These are phyloP conservation scores for Solanum boliviense DNA, from an alignment of 257 asterid species.

Conservation along the genomic window DNA sequence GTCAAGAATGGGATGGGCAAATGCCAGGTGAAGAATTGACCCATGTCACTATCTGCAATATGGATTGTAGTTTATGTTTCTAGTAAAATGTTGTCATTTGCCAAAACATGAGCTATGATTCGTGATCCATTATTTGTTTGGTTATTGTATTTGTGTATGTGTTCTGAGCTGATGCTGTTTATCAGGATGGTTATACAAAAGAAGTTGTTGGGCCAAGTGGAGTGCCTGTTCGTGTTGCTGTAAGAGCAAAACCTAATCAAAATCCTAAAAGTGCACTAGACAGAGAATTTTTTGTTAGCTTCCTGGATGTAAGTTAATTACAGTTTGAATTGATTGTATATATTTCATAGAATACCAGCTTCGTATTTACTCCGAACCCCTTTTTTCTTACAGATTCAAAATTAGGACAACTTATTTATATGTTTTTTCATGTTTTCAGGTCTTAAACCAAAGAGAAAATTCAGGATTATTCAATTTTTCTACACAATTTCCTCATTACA, in stretches of 20 bases:
- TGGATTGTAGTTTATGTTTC: neutral
- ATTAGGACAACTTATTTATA: neutral
- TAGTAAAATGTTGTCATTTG: neutral
- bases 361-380: neutral
- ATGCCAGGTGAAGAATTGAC: constrained; percentile 48
- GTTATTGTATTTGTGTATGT: neutral
- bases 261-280: constrained; percentile 27
- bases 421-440: constrained; percentile 28
- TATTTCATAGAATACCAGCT: neutral
- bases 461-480: constrained; percentile 61
- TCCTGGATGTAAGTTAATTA: constrained; percentile 50
- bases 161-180: neutral
- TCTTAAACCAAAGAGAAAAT: constrained; percentile 40
- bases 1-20: constrained; percentile 49
- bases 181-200: constrained; percentile 69
- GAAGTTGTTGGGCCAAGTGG: constrained; percentile 42
- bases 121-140: neutral
- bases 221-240: constrained; percentile 66
- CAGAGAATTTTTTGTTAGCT: constrained; percentile 48
- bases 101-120: neutral
- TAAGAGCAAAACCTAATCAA: constrained; percentile 56
- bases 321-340: neutral
- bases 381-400: neutral
- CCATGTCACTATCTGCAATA: neutral
- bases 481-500: constrained; percentile 43